Conservation (phyloP, 2,329 filamentous ascomycete species). For the Fusarium equiseti region DNA sequence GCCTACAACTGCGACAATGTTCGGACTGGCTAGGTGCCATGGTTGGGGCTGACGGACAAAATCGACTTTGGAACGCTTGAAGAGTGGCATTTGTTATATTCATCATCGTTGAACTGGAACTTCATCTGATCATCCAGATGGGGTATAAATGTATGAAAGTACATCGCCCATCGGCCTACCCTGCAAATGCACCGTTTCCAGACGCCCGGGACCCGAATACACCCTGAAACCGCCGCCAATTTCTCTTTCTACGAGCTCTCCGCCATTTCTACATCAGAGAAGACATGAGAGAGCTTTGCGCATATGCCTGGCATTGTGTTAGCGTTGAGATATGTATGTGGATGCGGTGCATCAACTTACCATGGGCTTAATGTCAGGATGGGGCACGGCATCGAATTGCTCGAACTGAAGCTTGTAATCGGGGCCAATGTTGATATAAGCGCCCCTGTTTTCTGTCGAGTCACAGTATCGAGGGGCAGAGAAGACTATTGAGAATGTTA, state of each 20-base stretch:
- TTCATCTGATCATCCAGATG: constrained; percentile 43
- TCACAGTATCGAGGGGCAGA: constrained; percentile 98
- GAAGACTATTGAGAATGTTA: constrained; percentile 73
- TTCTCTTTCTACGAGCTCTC: constrained; percentile 27
- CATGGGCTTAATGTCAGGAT: constrained; percentile 96
- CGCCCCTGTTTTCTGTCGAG: constrained; percentile 96
- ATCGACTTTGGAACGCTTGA: constrained; percentile 62
- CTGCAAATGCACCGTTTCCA: constrained; percentile 47
- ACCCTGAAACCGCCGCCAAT: constrained; percentile 32
- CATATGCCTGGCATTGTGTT: constrained; percentile 74
- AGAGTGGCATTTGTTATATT: constrained; percentile 33
- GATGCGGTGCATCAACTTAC: constrained; percentile 55
- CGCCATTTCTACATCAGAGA: constrained; percentile 71
- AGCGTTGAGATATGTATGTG: not conserved
- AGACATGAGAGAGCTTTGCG: constrained; percentile 83
- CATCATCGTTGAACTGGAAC: constrained; percentile 33
- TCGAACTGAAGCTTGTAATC: constrained; percentile 93
- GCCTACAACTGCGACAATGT: constrained; percentile 67
- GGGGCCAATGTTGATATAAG: constrained; percentile 95
- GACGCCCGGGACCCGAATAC: constrained; percentile 44
- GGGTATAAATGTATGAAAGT: constrained; percentile 47
- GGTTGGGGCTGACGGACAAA: constrained; percentile 61
- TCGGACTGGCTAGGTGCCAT: constrained; percentile 74
- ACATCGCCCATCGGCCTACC: constrained; percentile 44
- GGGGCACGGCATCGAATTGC: constrained; percentile 95